Evolutionary conservation across 208 protist species (phyloP).

Genomic region (Leishmania mexicana): DNA sequence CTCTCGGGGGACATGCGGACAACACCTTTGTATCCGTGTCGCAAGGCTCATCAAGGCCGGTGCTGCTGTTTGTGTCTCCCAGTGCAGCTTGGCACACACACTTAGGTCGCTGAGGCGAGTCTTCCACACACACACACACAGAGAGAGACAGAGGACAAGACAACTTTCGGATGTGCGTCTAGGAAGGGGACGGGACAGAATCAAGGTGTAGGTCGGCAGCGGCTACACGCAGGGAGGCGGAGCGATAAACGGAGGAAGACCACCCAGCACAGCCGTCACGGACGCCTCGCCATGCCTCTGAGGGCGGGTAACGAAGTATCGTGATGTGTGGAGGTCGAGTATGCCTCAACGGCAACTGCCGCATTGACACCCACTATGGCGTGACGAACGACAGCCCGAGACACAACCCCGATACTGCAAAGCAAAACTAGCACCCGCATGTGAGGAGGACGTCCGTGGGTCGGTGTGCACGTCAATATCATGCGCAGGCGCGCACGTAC

Average conservation of each 20-base stretch:
- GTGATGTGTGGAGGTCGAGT: neutral
- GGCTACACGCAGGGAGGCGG: neutral
- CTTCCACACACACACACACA: neutral
- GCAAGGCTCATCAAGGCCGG: neutral
- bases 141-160: neutral
- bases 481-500: neutral
- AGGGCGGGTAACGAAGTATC: neutral
- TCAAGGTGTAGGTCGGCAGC: neutral
- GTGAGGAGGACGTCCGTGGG: neutral
- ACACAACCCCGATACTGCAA: neutral
- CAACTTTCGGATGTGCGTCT: neutral
- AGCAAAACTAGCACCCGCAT: neutral
- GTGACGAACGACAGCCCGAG: neutral
- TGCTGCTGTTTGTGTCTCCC: neutral
- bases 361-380: neutral
- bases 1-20: neutral
- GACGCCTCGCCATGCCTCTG: neutral
- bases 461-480: neutral
- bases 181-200: neutral
- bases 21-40: neutral
- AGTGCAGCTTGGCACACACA: neutral
- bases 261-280: neutral
- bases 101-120: too few species aligned
- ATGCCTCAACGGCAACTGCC: neutral
- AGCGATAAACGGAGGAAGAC: neutral